Base-by-base conservation (phyloP, 768 basidiomycete species). In the Boletus patriciae region DNA sequence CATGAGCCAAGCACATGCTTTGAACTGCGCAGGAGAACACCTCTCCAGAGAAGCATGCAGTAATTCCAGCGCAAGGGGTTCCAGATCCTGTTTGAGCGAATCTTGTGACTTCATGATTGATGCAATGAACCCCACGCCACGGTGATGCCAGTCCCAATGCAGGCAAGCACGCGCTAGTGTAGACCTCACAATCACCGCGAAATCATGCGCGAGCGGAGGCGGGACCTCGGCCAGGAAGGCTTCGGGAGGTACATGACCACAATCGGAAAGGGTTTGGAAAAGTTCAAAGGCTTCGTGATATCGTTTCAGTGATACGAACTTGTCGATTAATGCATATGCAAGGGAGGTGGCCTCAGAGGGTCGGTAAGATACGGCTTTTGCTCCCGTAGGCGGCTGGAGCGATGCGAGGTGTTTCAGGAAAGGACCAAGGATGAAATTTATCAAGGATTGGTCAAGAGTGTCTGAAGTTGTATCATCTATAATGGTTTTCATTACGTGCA, bases 161-260 rank as follows among this genome's bases (percentile, higher is more conserved):
- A 84, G 62, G 58, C 82, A 80, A 8, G 85, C 75, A 44, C 78
- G 77, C 11, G 81, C 74, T 34, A 86, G 65, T 13, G 81, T 76
- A 25, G 78, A 73, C 23, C 74, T 71, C 23, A 87, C 70, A 50
- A 86, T 80, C 19, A 78, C 68, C 21, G 71, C 65, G 46, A 83
- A 77, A 59, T 82, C 75, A 1, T 72, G 67, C 15, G 53, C 52
- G 8, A 71, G 61, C 18, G 70, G 70, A 52, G 65, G 52, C 0
- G 69, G 62, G 15, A 73, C 65, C 38, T 80, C 75, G 15, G 73
- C 63, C 41, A 70, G 67, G 38, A 85, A 67, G 4, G 81, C 78
- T 52, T 80, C 76, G 2, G 74, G 53, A 16, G 85, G 80, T 48
- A 88, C 70, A 53, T 74, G 73, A 5, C 74, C 72, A 16, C 62